Base-by-base conservation (phyloP, 1,139 yeast genomes). In the Yamadazyma mexicana region DNA sequence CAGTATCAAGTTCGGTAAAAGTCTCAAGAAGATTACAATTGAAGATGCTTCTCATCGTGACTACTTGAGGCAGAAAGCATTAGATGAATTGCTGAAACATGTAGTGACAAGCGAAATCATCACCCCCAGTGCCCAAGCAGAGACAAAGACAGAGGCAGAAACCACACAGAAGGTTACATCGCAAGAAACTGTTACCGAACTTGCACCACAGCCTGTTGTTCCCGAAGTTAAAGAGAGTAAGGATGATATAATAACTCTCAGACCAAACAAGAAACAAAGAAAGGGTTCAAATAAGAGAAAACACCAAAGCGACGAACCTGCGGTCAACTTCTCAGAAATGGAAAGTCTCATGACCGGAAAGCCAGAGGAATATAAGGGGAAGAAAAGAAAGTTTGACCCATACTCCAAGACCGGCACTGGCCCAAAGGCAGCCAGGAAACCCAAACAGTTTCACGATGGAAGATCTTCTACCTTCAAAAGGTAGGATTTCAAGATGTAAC, bases 371-470 rank as follows among this genome's bases (percentile, higher is more conserved):
- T 42, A 41, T 7, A 48, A 50, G 15, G 51, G 53, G 36, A 76
- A 72, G 52, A 76, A 75, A 54, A 69, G 75, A 43, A 64, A 75
- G 3, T 83, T 79, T 49, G 84, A 83, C 59, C 89, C 91, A 2
- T 83, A 81, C 50, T 57, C 69, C 5, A 58, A 56, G 39, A 68
- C 66, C 5, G 64, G 69, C 26, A 65, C 63, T 26, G 83, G 80
- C 4, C 84, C 83, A 7, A 62, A 61, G 49, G 70, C 75, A 7
- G 73, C 75, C 3, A 79, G 77, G 59, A 73, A 66, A 49, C 57
- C 63, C 22, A 66, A 61, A 44, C 60, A 63, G 32, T 50, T 61
- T 31, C 66, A 69, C 6, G 48, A 58, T 35, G 83, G 83, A 17
- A 77, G 69, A 47, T 69, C 77, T 8, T 56, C 75, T 3, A 75